Percentiles rank a stretch among this genome's conserved stretches.
Evolutionary conservation across 2,329 filamentous ascomycete genomes (phyloP).

Genomic region (Talaromyces sp.): DNA sequence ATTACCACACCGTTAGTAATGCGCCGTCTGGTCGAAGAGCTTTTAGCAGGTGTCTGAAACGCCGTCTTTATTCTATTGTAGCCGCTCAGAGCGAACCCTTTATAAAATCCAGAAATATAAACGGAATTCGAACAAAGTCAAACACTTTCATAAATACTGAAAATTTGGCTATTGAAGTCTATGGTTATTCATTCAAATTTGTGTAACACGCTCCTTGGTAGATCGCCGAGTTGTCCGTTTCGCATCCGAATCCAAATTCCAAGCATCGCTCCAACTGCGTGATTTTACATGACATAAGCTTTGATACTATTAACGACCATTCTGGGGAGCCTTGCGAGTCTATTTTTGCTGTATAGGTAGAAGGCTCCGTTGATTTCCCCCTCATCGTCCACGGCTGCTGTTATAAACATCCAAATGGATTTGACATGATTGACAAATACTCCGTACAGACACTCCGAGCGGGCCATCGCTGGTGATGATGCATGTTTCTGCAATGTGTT

Average conservation of each 20-base stretch:
- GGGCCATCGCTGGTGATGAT: neutral
- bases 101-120: neutral
- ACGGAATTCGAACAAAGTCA: neutral
- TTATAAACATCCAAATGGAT: neutral
- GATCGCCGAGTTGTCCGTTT: neutral
- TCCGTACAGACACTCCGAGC: constrained; percentile 9
- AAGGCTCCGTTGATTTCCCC: neutral
- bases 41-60: neutral
- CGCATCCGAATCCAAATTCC: neutral
- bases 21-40: neutral
- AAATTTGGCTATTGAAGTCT: neutral
- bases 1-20: neutral
- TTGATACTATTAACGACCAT: neutral
- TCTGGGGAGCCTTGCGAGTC: neutral
- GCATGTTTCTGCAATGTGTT: neutral
- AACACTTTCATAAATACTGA: neutral
- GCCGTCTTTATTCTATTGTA: too few species aligned
- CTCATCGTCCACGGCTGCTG: neutral
- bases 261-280: neutral
- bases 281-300: neutral
- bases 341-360: too few species aligned
- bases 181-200: too few species aligned
- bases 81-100: neutral
- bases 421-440: neutral
- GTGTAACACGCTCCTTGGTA: neutral